Evolutionary conservation across 2,329 filamentous ascomycete genomes (phyloP).

Genomic region (Ophiocordyceps camponoti-leonardi): DNA sequence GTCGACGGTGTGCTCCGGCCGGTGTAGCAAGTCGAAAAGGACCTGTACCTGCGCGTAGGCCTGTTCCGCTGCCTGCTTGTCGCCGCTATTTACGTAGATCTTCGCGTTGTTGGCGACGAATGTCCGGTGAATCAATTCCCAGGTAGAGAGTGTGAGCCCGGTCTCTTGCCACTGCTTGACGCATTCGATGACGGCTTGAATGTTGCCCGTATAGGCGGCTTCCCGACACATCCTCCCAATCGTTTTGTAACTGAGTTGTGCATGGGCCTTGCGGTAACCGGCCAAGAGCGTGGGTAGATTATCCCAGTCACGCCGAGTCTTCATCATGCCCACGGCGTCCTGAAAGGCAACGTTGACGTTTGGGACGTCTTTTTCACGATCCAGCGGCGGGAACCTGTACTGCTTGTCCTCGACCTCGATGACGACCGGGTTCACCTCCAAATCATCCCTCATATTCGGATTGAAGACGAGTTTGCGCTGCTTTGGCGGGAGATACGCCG

Average conservation of each 20-base stretch:
- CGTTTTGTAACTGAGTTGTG: slow-evolving; percentile 21
- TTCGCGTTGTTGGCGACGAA: slow-evolving; percentile 15
- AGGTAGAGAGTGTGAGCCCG: slow-evolving; percentile 22
- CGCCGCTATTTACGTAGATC: slow-evolving; percentile 21
- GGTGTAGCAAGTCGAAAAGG: slow-evolving; percentile 31
- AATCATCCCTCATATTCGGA: slow-evolving; percentile 24
- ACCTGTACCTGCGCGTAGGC: slow-evolving; percentile 27
- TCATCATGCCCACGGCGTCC: slow-evolving; percentile 25
- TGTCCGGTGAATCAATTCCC: slow-evolving; percentile 18
- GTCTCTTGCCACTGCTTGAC: slow-evolving; percentile 28
- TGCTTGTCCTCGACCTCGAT: slow-evolving; percentile 41
- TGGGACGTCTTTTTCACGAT: slow-evolving; percentile 24
- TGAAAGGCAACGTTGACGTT: slow-evolving; percentile 20
- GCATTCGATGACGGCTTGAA: slow-evolving; percentile 31
- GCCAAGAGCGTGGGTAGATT: slow-evolving; percentile 35
- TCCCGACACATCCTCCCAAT: slow-evolving; percentile 22
- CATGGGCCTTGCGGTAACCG: slow-evolving; percentile 26
- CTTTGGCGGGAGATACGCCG: slow-evolving; percentile 34
- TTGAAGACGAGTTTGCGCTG: slow-evolving; percentile 38
- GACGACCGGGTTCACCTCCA: slow-evolving; percentile 36
- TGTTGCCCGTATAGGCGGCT: slow-evolving; percentile 21
- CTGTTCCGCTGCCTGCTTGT: slow-evolving; percentile 18
- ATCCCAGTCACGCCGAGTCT: slow-evolving; percentile 28
- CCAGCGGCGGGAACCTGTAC: slow-evolving; percentile 30
- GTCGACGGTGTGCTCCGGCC: slow-evolving; percentile 18